Evolutionary conservation across 208 protist species (phyloP), one percentile per base, ranked within the genome.

Genomic region (Leptomonas seymouri): DNA sequence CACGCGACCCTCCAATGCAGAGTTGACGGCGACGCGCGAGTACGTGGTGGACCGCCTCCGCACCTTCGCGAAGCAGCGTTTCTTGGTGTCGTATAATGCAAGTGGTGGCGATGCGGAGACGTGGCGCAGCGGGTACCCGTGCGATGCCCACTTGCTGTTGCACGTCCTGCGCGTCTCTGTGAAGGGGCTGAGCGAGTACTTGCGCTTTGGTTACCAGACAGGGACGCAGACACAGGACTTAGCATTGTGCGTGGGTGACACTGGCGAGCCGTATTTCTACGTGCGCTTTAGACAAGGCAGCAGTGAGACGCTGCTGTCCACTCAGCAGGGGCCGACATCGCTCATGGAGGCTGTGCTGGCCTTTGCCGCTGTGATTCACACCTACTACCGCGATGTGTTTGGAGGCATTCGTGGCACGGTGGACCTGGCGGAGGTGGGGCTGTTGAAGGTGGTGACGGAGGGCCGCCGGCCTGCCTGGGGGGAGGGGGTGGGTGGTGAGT

Each of bases 251-350:
- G 77, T 92, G n/a, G 90, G 90, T 18, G 84, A 89, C 68, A 90
- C 80, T 16, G 87, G 87, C 6, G 86, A 84, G 59, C 90, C 90
- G 23, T 95, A 95, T 75, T 95, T 91, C 57, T 93, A 93, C 69
- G 84, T 95, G 23, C 79, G 84, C 25, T 78, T 91, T 46, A 74
- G 81, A 34, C 70, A 70, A 39, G 61, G 63, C 63, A 70, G 71
- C 71, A 69, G 53, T 39, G 55, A 65, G 51, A 69, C 75, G 27
- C 68, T 81, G 20, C 63, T 85, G 16, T 81, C 76, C 30, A 85
- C 85, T n/a, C 77, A 76, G 21, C 82, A 78, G 6, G 89, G 89
- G 2, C 28, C 60, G 30, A 66, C 83, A 28, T 92, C 90, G 34
- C 71, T 95, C 20, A 89, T 93, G 56, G 87, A 95, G 67, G 83